Evolutionary conservation across 1,284 basidiomycete species (phyloP).

Genomic region (Cryptococcus wingfieldii): DNA sequence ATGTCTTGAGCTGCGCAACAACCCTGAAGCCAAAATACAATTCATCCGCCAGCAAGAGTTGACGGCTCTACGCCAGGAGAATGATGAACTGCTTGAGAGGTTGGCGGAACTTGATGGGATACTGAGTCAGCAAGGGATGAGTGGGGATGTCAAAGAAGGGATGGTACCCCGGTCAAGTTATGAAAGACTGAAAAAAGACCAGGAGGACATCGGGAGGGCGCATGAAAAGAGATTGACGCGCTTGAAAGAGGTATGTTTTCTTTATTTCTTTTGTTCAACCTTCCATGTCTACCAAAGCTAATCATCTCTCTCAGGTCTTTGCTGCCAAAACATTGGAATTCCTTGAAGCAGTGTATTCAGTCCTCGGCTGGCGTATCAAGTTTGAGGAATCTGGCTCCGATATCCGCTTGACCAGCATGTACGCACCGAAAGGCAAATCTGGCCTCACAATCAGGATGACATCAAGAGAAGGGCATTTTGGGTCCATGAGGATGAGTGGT

Average conservation of each 20-base stretch:
- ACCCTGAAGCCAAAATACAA: conserved; percentile 52
- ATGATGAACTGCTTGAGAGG: conserved; percentile 49
- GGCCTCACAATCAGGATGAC: conserved; percentile 51
- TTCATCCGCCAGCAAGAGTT: conserved; percentile 51
- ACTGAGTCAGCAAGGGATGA: conserved; percentile 7
- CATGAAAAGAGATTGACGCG: conserved; percentile 53
- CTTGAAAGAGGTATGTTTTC: conserved; percentile 50
- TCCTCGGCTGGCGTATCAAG: conserved; percentile 56
- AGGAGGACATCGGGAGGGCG: conserved; percentile 47
- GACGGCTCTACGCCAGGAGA: conserved; percentile 52
- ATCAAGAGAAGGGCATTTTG: conserved; percentile 51
- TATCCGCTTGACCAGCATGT: conserved; percentile 55
- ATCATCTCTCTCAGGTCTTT: conserved; percentile 42
- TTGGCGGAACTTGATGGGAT: conserved; percentile 22
- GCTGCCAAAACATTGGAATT: conserved; percentile 54
- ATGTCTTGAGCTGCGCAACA: conserved; percentile 51
- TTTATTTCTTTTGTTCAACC: neutral
- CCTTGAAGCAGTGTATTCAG: conserved; percentile 54
- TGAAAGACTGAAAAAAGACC: conserved; percentile 49
- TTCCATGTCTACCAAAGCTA: neutral
- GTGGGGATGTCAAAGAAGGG: conserved; percentile 12
- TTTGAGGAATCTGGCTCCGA: conserved; percentile 55
- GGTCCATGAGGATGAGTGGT: conserved; percentile 52
- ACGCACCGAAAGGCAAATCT: conserved; percentile 53
- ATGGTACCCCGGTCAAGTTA: conserved; percentile 51